Evolutionary conservation across 345 rosid genomes (phyloP), one percentile per base, ranked within the genome.

Genomic region (Theobroma cacao): DNA sequence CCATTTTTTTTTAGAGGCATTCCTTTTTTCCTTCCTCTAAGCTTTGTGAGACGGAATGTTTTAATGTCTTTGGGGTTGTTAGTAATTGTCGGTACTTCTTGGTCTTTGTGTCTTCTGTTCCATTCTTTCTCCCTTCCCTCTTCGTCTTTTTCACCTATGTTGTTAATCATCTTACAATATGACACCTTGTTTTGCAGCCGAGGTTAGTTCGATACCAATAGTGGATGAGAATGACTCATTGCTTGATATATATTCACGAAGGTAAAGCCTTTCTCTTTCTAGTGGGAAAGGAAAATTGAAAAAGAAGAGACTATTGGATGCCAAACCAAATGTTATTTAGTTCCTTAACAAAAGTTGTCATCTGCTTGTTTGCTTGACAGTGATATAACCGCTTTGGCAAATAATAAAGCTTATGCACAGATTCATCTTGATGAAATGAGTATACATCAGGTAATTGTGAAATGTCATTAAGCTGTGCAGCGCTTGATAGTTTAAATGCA

Each of bases 201-300:
- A 88, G 79, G 96, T 97, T 60, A 97, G 98, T 87, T 94, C 99
- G 7, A 87, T 97, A 84, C 99, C 97, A 0, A 85, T 93, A 56
- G 98, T 93, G 64, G 93, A 90, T 82, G 98, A 91, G 38, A 90
- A 93, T 85, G 93, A 91, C 84, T 87, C 98, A 31, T 86, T 93
- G 74, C 55, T 93, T 76, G 98, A 93, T 77, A 81, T 93, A 85
- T 93, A 93, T 82, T 87, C 93, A 22, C 88, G 98, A 79, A 91
- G 98, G 98, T 93, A 76, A 24, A 22, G 10, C 18, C 22, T 62
- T 63, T 33, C 45, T 31, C n/a, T 64, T 50, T 63, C 60, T 34
- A 20, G 60, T 33, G 50, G 58, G 72, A 31, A 33, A 28, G 63
- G 13, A 48, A 11, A 71, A 30, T 15, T 68, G 30, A 17, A 15